A percentile compares a stretch with the other conserved stretches of the same genome.
These are phyloP conservation scores for Botrytis fabae DNA, from an alignment of 2,329 filamentous ascomycete species.

Conservation along the genomic window DNA sequence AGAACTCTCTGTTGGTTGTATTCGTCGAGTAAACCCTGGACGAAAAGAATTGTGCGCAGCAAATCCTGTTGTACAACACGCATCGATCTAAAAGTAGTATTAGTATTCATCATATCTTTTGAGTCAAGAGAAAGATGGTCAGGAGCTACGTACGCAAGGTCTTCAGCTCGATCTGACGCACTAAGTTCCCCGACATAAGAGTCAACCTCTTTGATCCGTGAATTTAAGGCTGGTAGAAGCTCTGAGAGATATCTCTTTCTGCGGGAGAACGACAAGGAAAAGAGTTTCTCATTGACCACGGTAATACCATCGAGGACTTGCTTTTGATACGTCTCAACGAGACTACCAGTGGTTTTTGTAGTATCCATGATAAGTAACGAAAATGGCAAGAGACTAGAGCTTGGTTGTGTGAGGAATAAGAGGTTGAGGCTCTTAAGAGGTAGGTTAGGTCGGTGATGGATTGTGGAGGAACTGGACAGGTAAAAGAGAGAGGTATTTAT, in stretches of 20 bases:
- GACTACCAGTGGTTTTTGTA: neutral
- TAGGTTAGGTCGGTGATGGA: neutral
- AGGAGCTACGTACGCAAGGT: neutral
- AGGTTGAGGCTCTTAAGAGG: neutral
- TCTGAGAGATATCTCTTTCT: neutral
- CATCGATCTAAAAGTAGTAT: neutral
- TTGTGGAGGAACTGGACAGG: accelerated
- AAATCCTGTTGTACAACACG: neutral
- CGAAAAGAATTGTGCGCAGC: neutral
- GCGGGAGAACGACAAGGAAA: neutral
- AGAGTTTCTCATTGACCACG: neutral
- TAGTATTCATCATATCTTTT: neutral
- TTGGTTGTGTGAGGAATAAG: neutral
- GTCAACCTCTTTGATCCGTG: neutral
- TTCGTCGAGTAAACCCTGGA: neutral
- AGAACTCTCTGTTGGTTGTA: neutral
- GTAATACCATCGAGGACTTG: neutral
- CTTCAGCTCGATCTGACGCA: too few species aligned
- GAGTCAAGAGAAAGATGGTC: accelerated
- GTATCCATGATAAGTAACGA: neutral
- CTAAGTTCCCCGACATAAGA: neutral
- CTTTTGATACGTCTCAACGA: neutral
- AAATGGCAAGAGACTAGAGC: neutral
- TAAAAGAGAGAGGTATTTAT: neutral
- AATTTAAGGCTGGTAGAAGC: neutral